Conservation (phyloP, 352 stramenopile species). For the Sclerospora graminicola region DNA sequence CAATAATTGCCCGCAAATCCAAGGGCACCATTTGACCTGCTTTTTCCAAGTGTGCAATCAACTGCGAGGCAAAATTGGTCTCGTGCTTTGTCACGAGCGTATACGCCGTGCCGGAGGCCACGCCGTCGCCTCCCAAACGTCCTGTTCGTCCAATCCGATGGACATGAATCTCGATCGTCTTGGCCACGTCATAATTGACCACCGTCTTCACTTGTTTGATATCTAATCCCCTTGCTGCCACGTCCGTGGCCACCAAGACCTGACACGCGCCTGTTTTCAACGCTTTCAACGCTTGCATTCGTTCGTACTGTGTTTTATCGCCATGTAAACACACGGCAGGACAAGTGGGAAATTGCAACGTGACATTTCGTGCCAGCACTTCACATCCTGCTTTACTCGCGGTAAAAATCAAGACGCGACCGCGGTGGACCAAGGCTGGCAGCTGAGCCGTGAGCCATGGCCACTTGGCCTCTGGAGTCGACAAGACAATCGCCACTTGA, state of each 20-base stretch:
- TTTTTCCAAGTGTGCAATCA: constrained; percentile 82
- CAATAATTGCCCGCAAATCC: constrained; percentile 52
- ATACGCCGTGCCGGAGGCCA: constrained; percentile 73
- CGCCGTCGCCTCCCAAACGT: constrained; percentile 71
- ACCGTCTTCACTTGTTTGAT: constrained; percentile 88
- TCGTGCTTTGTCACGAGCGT: constrained; percentile 71
- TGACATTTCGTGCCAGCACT: constrained; percentile 64
- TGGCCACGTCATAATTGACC: constrained; percentile 87
- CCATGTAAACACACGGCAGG: constrained; percentile 53
- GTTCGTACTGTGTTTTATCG: constrained; percentile 74
- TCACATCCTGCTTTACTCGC: constrained; percentile 79
- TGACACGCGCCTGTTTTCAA: constrained; percentile 54
- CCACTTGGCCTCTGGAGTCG: constrained; percentile 74
- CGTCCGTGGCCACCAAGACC: constrained; percentile 82
- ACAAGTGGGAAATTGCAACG: constrained; percentile 13
- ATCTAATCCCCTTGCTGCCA: constrained; percentile 79
- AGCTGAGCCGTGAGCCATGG: constrained; percentile 74
- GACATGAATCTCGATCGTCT: constrained; percentile 87
- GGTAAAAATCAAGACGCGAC: constrained; percentile 82
- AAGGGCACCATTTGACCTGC: constrained; percentile 42
- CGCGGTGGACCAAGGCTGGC: constrained; percentile 40
- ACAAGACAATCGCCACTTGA: constrained; percentile 70
- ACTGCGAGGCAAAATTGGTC: constrained; percentile 55
- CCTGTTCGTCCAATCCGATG: constrained; percentile 85
- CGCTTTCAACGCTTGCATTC: constrained; percentile 44